These are phyloP conservation scores for Knufia fluminis DNA, from an alignment of 2,329 filamentous ascomycete genomes.

Conservation along the genomic window DNA sequence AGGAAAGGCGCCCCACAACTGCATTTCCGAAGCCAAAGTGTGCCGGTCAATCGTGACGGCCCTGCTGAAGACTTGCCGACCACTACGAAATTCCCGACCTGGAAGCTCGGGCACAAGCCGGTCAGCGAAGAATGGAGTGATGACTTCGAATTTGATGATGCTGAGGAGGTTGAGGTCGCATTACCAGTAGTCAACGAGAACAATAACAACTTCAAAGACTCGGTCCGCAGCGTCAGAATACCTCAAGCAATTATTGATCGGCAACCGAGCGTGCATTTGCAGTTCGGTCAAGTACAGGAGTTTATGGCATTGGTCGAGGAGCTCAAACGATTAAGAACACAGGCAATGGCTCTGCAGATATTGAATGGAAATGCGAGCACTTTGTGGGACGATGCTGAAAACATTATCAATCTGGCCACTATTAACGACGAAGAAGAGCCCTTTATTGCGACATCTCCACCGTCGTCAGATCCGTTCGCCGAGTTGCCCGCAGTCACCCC, in stretches of 20 bases:
- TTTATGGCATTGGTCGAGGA: constrained; percentile 57
- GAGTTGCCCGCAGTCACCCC: constrained; percentile 24
- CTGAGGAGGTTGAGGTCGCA: constrained; percentile 31
- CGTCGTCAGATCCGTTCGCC: constrained; percentile 49
- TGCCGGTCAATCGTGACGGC: constrained; percentile 48
- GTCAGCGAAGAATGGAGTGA: constrained; percentile 61
- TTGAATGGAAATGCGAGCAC: constrained; percentile 44
- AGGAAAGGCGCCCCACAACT: constrained; percentile 50
- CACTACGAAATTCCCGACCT: constrained; percentile 53
- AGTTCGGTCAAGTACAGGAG: constrained; percentile 55
- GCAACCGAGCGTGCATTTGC: constrained; percentile 56
- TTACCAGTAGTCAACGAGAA: constrained; percentile 29
- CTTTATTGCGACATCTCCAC: constrained; percentile 43
- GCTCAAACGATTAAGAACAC: constrained; percentile 50
- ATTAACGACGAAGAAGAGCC: constrained; percentile 52
- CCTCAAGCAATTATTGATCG: constrained; percentile 55
- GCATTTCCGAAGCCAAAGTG: constrained; percentile 58
- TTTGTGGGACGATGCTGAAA: constrained; percentile 56
- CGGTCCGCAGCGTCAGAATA: constrained; percentile 38
- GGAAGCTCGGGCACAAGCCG: constrained; percentile 57
- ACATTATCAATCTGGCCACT: constrained; percentile 58
- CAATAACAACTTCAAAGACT: constrained; percentile 13
- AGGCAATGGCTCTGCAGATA: constrained; percentile 46
- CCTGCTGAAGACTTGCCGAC: constrained; percentile 42
- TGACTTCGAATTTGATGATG: constrained; percentile 56